Conservation (phyloP, 139 green algal genomes). For the Chlamydomonas schloesseri region DNA sequence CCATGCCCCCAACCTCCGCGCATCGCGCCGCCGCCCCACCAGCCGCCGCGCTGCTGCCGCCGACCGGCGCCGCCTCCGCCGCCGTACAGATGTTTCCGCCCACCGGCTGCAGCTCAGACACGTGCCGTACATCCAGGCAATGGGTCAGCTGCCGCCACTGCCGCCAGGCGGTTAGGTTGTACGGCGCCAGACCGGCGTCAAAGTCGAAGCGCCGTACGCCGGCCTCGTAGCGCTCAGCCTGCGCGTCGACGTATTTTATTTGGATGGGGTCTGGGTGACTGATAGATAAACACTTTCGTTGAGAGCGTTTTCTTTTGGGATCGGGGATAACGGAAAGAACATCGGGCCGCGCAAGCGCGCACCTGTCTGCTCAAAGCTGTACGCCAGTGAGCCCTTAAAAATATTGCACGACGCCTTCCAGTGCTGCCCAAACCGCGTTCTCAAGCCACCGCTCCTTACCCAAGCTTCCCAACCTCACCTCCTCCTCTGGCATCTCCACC, state of each 20-base stretch:
- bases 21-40: not conserved
- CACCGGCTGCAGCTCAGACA: constrained; percentile 62
- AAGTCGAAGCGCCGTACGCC: constrained; percentile 84
- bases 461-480: constrained; percentile 50
- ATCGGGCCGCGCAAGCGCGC: no score
- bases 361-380: no score
- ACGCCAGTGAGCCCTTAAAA: no score
- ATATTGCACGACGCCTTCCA: no score
- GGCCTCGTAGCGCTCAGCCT: constrained; percentile 63
- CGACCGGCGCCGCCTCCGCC: not conserved
- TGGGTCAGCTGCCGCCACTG: constrained; percentile 71
- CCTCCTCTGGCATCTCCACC: constrained; percentile 71
- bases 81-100: constrained; percentile 26
- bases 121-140: constrained; percentile 52
- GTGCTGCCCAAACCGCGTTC: no score
- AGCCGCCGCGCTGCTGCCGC: no score
- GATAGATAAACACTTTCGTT: no score
- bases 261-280: no score
- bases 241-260: not conserved
- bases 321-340: no score
- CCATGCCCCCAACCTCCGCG: not conserved
- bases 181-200: constrained; percentile 81
- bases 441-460: no score
- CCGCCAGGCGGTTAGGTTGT: constrained; percentile 73
- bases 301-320: no score